These are phyloP conservation scores for Kentomonas sorsogonicus DNA, from an alignment of 208 protist species.

Conservation along the genomic window DNA sequence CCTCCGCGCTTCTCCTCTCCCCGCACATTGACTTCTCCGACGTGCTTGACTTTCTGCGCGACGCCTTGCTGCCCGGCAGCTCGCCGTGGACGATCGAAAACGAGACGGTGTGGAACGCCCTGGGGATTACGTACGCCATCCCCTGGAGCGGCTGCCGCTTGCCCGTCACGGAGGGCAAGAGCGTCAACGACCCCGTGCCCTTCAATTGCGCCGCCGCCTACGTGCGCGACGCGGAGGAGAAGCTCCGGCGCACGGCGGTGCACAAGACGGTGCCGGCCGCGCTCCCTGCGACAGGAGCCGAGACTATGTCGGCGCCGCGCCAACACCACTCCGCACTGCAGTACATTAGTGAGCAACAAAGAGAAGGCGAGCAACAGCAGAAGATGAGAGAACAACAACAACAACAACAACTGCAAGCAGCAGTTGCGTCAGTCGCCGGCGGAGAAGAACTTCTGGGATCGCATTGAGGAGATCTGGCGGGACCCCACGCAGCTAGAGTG, in stretches of 20 bases:
- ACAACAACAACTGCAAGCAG: conserved; percentile 5
- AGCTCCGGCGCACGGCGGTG: conserved; percentile 16
- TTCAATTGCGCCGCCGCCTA: conserved; percentile 27
- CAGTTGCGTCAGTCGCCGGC: no score
- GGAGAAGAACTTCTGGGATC: background rate
- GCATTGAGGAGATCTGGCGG: background rate
- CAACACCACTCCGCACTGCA: background rate
- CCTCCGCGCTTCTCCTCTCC: conserved; percentile 30
- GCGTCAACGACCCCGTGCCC: conserved; percentile 17
- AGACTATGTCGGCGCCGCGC: background rate
- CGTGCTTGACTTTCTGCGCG: conserved; percentile 33
- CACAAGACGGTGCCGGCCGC: background rate
- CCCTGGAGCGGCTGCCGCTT: conserved; percentile 40
- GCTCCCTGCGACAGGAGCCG: background rate
- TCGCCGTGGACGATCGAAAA: conserved; percentile 40
- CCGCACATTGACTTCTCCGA: conserved; percentile 32
- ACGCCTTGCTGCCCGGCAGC: conserved; percentile 26
- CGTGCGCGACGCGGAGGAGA: conserved; percentile 22
- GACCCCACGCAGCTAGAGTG: background rate
- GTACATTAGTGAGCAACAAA: background rate
- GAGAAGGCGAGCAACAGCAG: background rate
- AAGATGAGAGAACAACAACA: background rate
- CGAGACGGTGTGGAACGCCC: conserved; percentile 33
- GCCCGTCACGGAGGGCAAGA: conserved; percentile 20
- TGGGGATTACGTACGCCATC: conserved; percentile 44